Percentiles rank a stretch among this genome's conserved stretches.
Conservation (phyloP, 2,329 filamentous ascomycete species). For the Zarea fungicola region DNA sequence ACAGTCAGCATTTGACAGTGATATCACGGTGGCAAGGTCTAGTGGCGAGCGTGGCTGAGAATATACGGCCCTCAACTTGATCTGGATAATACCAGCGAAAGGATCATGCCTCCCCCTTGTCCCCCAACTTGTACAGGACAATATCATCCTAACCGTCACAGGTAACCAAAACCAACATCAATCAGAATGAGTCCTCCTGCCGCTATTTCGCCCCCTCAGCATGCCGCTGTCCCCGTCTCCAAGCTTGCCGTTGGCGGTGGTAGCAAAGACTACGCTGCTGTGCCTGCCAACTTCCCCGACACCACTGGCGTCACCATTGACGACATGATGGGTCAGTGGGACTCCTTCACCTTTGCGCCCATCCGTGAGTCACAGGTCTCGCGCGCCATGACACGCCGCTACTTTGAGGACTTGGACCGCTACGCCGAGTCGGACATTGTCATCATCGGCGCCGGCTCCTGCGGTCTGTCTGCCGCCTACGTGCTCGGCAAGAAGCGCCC, state of each 20-base stretch:
- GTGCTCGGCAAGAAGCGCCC: slow-evolving; percentile 77
- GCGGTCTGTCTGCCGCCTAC: slow-evolving; percentile 80
- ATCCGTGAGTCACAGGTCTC: slow-evolving; percentile 92
- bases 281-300: slow-evolving; percentile 26
- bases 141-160: slow-evolving; percentile 25
- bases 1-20: slow-evolving; percentile 28
- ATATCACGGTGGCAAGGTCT: not conserved
- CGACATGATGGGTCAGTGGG: slow-evolving; percentile 72
- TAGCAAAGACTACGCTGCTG: slow-evolving; percentile 19
- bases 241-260: slow-evolving; percentile 35
- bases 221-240: slow-evolving; percentile 40
- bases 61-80: slow-evolving; percentile 92
- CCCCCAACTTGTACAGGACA: slow-evolving; percentile 31
- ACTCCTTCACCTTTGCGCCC: slow-evolving; percentile 72
- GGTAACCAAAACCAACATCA: slow-evolving; percentile 15
- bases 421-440: slow-evolving; percentile 93
- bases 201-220: slow-evolving; percentile 55
- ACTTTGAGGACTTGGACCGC: slow-evolving; percentile 82
- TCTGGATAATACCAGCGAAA: slow-evolving; percentile 99
- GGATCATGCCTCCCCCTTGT: slow-evolving; percentile 75
- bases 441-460: slow-evolving; percentile 86
- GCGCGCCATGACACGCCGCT: slow-evolving; percentile 87
- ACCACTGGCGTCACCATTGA: slow-evolving; percentile 44
- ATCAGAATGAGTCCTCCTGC: slow-evolving; percentile 73
- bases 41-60: slow-evolving; percentile 54